Base-by-base conservation (phyloP, 352 stramenopile genomes). In the Pythium angustatum region DNA sequence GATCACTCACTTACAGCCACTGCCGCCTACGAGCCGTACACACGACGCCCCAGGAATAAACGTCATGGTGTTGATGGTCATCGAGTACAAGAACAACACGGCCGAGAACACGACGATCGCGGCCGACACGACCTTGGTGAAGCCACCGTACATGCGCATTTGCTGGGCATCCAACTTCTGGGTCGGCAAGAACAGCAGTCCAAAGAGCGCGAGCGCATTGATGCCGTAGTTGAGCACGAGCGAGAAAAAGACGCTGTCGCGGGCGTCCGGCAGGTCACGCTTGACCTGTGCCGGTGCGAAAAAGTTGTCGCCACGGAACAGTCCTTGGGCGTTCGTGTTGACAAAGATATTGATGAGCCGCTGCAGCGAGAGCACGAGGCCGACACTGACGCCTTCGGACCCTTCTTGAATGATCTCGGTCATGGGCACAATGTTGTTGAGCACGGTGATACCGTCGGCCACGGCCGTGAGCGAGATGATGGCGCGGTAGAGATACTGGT, bases 341-440 rank as follows among this genome's bases (percentile, higher is more conserved):
- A 87, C 71, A 56, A 88, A 88, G 19, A 83, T 76, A 38, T 73
- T 76, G 26, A 84, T 68, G 26, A 77, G 72, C 21, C 74, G 73
- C 53, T 88, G 73, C 44, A 90, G 63, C 9, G 81, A 79, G 21
- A 88, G 59, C n/a, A 66, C 78, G 27, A 90, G 71, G 21, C 81
- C 81, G 30, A 88, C 78, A 5, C 83, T 75, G 2, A 77, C 76
- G 19, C 79, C 81, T 47, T 90, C 81, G 0, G 75, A 88, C 5
- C 81, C 81, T 51, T 86, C 77, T 55, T 90, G 75, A 22, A 83
- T 75, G 56, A 90, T 88, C 52, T 90, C 81, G 5, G 72, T 83
- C 21, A 88, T 65, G 5, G 81, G 79, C n/a, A 88, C 76, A 45
- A 88, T 71, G 5, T 55, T 69, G 55, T 79, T 81, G 11, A 90